Percentiles rank a stretch among this genome's conserved stretches.
Conservation (phyloP, 2,329 filamentous ascomycete genomes). For the Trichoderma sp. region DNA sequence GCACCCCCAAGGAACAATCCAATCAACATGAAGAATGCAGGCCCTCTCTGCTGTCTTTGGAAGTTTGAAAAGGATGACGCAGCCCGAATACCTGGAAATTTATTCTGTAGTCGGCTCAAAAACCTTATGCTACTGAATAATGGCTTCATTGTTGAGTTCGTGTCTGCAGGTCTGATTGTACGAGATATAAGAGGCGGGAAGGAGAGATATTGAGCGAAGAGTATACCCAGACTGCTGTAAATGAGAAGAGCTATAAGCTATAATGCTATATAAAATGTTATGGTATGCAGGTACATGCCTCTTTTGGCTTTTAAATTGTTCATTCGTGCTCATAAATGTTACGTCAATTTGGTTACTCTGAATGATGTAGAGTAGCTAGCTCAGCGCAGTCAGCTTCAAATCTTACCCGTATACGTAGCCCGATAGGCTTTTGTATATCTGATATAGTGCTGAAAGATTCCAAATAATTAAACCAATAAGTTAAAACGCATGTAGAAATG, state of each 20-base stretch:
- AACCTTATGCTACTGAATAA: neutral
- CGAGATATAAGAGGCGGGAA: neutral
- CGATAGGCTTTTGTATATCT: neutral
- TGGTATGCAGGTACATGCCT: neutral
- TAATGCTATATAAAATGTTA: neutral
- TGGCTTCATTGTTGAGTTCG: neutral
- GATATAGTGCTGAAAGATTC: neutral
- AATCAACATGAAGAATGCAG: neutral
- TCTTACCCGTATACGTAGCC: neutral
- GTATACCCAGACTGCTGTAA: neutral
- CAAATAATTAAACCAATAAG: neutral
- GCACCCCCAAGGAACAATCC: conserved; percentile 23
- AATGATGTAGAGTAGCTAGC: too few relatives aligned
- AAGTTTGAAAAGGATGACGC: conserved; percentile 4
- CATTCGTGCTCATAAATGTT: neutral
- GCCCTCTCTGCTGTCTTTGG: neutral
- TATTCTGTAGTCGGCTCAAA: neutral
- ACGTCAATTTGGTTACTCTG: neutral
- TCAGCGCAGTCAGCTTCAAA: neutral
- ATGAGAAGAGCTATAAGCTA: neutral
- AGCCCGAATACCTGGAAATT: neutral
- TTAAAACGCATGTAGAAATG: neutral
- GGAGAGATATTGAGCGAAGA: neutral
- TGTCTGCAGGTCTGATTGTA: neutral
- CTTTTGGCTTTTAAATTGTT: neutral